Percentiles rank a stretch among this genome's conserved stretches.
These are phyloP conservation scores for Mycena kentingensis DNA, from an alignment of 768 basidiomycete genomes.

Conservation along the genomic window DNA sequence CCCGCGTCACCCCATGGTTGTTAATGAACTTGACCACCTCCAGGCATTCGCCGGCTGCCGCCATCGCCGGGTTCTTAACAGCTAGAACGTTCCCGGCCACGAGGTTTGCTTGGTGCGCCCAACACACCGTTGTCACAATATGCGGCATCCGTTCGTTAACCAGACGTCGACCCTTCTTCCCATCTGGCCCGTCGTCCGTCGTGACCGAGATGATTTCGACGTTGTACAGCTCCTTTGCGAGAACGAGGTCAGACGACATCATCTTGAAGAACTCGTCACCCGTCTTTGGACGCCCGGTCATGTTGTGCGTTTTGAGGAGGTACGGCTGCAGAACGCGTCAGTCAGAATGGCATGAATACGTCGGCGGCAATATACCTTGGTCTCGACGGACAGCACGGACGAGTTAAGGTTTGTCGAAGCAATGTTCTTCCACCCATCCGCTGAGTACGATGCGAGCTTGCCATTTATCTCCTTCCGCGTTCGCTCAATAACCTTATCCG, in stretches of 20 bases:
- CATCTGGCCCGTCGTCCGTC: conserved; percentile 29
- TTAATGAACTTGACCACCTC: conserved; percentile 35
- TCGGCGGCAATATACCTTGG: too few relatives aligned
- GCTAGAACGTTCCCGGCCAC: conserved; percentile 34
- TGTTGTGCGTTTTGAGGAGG: too few relatives aligned
- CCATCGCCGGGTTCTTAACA: conserved; percentile 13
- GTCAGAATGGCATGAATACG: too few relatives aligned
- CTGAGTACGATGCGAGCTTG: too few relatives aligned
- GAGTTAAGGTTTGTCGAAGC: too few relatives aligned
- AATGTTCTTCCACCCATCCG: too few relatives aligned
- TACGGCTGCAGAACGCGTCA: too few relatives aligned
- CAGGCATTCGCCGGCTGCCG: conserved; percentile 13
- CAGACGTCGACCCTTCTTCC: conserved; percentile 25
- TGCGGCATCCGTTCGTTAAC: conserved; percentile 6
- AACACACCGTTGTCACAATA: conserved; percentile 25
- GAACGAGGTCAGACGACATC: not conserved
- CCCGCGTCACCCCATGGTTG: conserved; percentile 27
- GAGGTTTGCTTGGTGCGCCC: conserved; percentile 33
- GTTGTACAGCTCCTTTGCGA: not conserved
- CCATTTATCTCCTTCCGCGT: too few relatives aligned
- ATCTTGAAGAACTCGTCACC: not conserved
- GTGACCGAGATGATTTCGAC: conserved; percentile 26
- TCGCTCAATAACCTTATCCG: too few relatives aligned
- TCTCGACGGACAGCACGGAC: too few relatives aligned
- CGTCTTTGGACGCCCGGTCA: too few relatives aligned